These are phyloP conservation scores for Cucurbita moschata DNA, from an alignment of 306 rosid species.

Conservation along the genomic window DNA sequence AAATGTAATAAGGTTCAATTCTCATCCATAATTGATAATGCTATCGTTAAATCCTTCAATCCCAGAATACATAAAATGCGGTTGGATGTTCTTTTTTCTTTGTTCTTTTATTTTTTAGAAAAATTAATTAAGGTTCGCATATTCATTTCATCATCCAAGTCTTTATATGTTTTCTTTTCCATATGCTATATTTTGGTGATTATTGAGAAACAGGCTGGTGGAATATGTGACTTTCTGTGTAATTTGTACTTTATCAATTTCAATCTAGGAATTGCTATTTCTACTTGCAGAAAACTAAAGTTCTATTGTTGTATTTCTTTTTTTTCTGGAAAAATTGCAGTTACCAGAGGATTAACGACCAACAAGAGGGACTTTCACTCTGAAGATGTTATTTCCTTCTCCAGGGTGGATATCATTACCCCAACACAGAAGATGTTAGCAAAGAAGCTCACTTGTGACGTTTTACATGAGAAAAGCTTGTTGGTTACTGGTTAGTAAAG, in stretches of 20 bases:
- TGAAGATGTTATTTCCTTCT: constrained; percentile 57
- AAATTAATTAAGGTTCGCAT: not conserved
- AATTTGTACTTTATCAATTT: not conserved
- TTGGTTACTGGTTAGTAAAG: constrained; percentile 81
- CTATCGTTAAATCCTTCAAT: not conserved
- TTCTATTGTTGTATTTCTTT: not conserved
- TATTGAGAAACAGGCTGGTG: not conserved
- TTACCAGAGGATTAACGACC: constrained; percentile 15
- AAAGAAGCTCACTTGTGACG: constrained; percentile 65
- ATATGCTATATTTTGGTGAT: not conserved
- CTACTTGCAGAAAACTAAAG: not conserved
- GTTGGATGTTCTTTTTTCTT: not conserved
- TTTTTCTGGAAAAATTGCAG: constrained; percentile 26
- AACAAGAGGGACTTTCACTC: constrained; percentile 30
- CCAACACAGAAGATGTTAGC: constrained; percentile 91
- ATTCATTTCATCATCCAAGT: not conserved
- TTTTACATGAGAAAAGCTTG: constrained; percentile 58
- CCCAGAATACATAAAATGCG: not conserved
- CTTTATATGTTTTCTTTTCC: not conserved
- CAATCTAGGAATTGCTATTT: not conserved
- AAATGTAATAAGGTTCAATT: not conserved
- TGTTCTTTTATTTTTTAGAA: not conserved
- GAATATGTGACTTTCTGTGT: not conserved
- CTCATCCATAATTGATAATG: not conserved
- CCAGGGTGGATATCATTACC: constrained; percentile 67